Evolutionary conservation across 2,329 filamentous ascomycete species (phyloP).

Genomic region (Colletotrichum costaricense): DNA sequence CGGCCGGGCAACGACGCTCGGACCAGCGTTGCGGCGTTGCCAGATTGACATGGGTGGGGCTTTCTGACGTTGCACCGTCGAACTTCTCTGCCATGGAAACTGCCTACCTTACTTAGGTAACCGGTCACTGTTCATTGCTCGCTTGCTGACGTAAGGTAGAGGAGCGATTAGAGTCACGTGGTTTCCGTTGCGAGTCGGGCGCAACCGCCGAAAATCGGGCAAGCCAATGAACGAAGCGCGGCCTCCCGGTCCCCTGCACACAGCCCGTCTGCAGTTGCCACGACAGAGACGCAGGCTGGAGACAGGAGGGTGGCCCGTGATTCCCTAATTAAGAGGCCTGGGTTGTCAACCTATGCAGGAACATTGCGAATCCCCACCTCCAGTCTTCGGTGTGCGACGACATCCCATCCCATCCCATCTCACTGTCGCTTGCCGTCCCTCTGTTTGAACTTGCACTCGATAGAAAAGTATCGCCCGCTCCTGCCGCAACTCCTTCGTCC

Average conservation of each 20-base stretch:
- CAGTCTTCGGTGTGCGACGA: constrained; percentile 14
- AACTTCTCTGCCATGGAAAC: not conserved
- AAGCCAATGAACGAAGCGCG: constrained; percentile 11
- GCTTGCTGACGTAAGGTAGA: too few relatives aligned
- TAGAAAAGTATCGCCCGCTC: not conserved
- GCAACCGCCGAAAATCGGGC: not conserved
- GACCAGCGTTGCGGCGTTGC: constrained; percentile 1
- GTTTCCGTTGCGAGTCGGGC: not conserved
- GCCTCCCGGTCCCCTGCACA: not conserved
- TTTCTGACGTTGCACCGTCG: constrained; percentile 5
- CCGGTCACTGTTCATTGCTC: too few relatives aligned
- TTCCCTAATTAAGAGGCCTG: constrained; percentile 30
- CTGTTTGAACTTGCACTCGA: constrained; percentile 13
- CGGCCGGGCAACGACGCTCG: constrained; percentile 37
- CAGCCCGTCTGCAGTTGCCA: constrained; percentile 26
- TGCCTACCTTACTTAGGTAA: too few relatives aligned
- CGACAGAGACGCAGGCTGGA: constrained; percentile 10
- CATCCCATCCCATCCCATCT: constrained; percentile 8
- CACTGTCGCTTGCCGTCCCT: constrained; percentile 2
- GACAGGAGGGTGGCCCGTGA: constrained; percentile 25
- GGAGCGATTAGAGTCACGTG: not conserved
- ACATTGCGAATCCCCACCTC: constrained; percentile 23
- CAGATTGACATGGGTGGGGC: not conserved
- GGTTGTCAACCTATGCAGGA: constrained; percentile 34
- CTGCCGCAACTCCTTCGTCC: not conserved